These are phyloP conservation scores for Fragaria ananassa DNA, from an alignment of 306 rosid species.

Conservation along the genomic window DNA sequence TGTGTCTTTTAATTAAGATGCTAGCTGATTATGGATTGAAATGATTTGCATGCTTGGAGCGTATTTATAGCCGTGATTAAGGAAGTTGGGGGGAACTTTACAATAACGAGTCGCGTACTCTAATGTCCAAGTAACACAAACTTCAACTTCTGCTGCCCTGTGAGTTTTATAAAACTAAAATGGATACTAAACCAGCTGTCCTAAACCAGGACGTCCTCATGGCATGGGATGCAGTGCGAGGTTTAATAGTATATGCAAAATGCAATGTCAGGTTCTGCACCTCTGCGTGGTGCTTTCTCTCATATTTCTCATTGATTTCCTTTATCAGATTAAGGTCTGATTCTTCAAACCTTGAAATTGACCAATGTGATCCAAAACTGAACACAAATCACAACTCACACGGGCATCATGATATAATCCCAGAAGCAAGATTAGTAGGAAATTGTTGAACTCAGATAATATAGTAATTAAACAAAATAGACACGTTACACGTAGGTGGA, in stretches of 20 bases:
- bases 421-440: background rate
- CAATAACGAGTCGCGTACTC: background rate
- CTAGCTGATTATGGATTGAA: background rate
- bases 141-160: background rate
- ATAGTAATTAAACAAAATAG: background rate
- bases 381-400: background rate
- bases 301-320: background rate
- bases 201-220: background rate
- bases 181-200: background rate
- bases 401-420: background rate
- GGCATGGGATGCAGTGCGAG: background rate
- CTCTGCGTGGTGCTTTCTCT: background rate
- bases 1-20: background rate
- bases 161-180: background rate
- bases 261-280: background rate
- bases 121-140: background rate
- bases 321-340: background rate
- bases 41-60: background rate
- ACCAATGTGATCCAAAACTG: background rate
- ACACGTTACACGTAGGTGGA: background rate
- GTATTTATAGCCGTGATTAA: background rate
- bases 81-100: background rate
- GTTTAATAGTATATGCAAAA: too few species aligned
- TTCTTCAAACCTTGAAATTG: background rate
- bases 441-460: background rate